phyloP scores from a whole-genome alignment of 495 filamentous ascomycete genomes.

The Apiosordaria backusii region DNA sequence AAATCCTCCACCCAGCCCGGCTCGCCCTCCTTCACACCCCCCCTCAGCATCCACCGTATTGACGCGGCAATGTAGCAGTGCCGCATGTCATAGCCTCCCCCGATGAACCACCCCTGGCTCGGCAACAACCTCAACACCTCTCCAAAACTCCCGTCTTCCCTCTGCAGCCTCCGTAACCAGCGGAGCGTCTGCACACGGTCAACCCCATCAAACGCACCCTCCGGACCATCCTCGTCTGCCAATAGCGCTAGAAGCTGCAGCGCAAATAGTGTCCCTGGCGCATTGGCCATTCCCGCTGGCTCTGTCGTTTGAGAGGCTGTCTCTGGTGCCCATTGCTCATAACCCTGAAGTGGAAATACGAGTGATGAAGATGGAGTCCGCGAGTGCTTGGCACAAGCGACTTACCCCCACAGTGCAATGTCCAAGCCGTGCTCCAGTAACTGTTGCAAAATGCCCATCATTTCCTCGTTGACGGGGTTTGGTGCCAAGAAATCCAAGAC shows the following conservation, averaged over 20 bases:
- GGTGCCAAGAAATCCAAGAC: too few species aligned
- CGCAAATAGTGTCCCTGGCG: slow-evolving; percentile 86
- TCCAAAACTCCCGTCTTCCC: slow-evolving; percentile 85
- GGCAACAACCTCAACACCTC: slow-evolving; percentile 61
- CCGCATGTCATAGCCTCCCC: slow-evolving; percentile 77
- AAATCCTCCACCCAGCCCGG: slow-evolving; percentile 64
- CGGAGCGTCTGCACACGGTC: slow-evolving; percentile 61
- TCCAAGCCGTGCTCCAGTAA: too few species aligned
- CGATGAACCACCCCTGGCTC: slow-evolving; percentile 49
- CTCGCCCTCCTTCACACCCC: slow-evolving; percentile 49
- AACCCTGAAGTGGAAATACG: slow-evolving; percentile 33
- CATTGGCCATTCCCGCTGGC: slow-evolving; percentile 73
- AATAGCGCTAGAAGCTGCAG: slow-evolving; percentile 69
- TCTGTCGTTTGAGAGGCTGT: slow-evolving; percentile 34
- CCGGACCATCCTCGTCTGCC: slow-evolving; percentile 61
- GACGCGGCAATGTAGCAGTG: slow-evolving; percentile 80
- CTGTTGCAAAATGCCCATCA: too few species aligned
- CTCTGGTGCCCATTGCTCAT: slow-evolving; percentile 34
- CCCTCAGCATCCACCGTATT: slow-evolving; percentile 78
- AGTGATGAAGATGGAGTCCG: slow-evolving; percentile 66
- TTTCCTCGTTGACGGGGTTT: too few species aligned
- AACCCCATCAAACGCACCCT: slow-evolving; percentile 48
- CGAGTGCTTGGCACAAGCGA: too few species aligned
- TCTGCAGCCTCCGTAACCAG: slow-evolving; percentile 76
- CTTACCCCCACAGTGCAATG: too few species aligned